Conservation (phyloP, 345 rosid species). For the Leavenworthia alabamica region DNA sequence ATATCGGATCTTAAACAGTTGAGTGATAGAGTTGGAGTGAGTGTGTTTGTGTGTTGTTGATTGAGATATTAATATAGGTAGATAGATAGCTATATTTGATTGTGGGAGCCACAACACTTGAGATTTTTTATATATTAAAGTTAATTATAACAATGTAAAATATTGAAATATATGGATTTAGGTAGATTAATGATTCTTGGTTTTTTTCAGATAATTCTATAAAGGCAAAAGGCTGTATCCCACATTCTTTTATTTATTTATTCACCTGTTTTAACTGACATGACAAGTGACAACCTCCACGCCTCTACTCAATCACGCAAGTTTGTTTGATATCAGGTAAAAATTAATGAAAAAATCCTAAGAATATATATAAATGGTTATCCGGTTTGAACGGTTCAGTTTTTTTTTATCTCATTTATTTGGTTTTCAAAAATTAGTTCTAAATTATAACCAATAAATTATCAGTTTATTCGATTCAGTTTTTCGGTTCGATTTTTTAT, state of each 20-base stretch:
- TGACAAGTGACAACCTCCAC: conserved; percentile 41
- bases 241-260: conserved; percentile 46
- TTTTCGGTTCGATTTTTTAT: too few species aligned
- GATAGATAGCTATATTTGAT: conserved; percentile 27
- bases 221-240: conserved; percentile 45
- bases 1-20: not conserved
- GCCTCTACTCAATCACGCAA: conserved; percentile 37
- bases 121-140: not conserved
- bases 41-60: conserved; percentile 15
- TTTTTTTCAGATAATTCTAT: not conserved
- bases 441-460: too few species aligned
- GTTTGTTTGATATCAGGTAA: too few species aligned
- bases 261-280: conserved; percentile 36
- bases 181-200: not conserved
- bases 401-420: too few species aligned
- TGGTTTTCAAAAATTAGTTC: too few species aligned
- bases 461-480: too few species aligned
- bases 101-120: conserved; percentile 31
- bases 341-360: too few species aligned
- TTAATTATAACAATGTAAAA: not conserved
- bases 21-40: conserved; percentile 1
- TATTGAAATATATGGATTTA: conserved; percentile 1
- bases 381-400: too few species aligned
- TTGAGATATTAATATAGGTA: conserved; percentile 33
- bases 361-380: too few species aligned